phyloP scores from a whole-genome alignment of 257 asterid genomes.

The Lantana camara region DNA sequence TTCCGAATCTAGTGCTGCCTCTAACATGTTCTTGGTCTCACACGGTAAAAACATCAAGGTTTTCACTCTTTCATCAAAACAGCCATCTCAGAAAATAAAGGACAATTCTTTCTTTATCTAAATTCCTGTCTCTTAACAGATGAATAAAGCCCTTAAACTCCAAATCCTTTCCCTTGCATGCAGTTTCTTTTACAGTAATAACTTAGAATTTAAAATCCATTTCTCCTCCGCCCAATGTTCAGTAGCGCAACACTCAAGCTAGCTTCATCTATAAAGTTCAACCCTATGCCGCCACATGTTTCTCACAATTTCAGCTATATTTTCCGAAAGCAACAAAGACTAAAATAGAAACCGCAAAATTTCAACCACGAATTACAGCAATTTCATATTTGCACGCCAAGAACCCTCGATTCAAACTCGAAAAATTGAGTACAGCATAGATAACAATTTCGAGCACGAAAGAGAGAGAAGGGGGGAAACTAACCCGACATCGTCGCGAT shows the following conservation, averaged over 20 bases:
- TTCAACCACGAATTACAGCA: background rate
- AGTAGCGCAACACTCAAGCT: slow-evolving; percentile 12
- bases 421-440: background rate
- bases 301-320: slow-evolving; percentile 16
- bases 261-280: slow-evolving; percentile 16
- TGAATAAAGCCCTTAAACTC: slow-evolving; percentile 18
- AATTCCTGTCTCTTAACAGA: slow-evolving; percentile 10
- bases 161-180: slow-evolving; percentile 11
- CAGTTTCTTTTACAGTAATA: background rate
- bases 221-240: background rate
- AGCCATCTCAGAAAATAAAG: background rate
- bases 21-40: background rate
- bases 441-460: slow-evolving; percentile 3
- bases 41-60: background rate
- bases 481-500: slow-evolving; percentile 98
- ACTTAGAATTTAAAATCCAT: slow-evolving; percentile 18
- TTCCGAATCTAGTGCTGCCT: slow-evolving; percentile 16
- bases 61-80: background rate
- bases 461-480: slow-evolving; percentile 3
- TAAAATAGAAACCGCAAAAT: background rate
- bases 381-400: background rate
- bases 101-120: background rate
- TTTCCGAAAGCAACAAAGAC: slow-evolving; percentile 1
- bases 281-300: slow-evolving; percentile 5
- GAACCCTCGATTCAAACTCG: background rate